Evolutionary conservation across 129 eudicot genomes (phyloP).

Genomic region (Pseudognaphalium luteoalbum): DNA sequence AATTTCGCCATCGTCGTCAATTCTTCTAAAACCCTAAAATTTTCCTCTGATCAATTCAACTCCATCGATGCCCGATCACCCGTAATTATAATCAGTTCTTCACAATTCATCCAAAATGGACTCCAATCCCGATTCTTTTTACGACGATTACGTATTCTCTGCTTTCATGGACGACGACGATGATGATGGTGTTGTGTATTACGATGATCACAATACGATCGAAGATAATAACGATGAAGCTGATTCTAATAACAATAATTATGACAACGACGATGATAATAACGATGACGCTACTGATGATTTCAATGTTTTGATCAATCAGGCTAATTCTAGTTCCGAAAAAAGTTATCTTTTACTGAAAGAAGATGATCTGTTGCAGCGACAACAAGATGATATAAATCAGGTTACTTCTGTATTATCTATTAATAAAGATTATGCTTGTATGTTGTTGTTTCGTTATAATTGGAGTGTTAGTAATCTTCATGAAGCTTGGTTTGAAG

Average conservation of each 20-base stretch:
- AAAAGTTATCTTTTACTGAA: conserved; percentile 28
- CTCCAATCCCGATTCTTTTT: conserved; percentile 8
- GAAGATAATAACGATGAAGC: not conserved
- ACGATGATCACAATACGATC: not conserved
- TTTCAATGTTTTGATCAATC: conserved; percentile 21
- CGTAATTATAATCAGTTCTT: not conserved
- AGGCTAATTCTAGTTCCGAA: conserved; percentile 5
- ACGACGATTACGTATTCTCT: not conserved
- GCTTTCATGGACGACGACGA: not conserved
- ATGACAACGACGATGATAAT: not conserved
- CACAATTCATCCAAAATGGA: conserved; percentile 9
- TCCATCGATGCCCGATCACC: conserved; percentile 3
- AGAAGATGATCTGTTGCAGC: conserved; percentile 31
- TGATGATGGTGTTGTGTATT: not conserved
- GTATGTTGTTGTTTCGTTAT: conserved; percentile 28
- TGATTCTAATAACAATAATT: not conserved
- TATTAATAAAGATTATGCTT: conserved; percentile 22
- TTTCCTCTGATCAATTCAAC: not conserved
- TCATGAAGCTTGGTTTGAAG: conserved; percentile 61
- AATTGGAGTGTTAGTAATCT: conserved; percentile 42
- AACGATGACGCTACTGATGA: conserved; percentile 16
- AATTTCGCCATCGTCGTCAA: conserved; percentile 16
- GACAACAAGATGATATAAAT: conserved; percentile 31
- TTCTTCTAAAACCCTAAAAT: conserved; percentile 22
- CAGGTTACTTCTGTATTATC: conserved; percentile 30